Conservation (phyloP, 331 rosid genomes). For the Arachis monticola region DNA sequence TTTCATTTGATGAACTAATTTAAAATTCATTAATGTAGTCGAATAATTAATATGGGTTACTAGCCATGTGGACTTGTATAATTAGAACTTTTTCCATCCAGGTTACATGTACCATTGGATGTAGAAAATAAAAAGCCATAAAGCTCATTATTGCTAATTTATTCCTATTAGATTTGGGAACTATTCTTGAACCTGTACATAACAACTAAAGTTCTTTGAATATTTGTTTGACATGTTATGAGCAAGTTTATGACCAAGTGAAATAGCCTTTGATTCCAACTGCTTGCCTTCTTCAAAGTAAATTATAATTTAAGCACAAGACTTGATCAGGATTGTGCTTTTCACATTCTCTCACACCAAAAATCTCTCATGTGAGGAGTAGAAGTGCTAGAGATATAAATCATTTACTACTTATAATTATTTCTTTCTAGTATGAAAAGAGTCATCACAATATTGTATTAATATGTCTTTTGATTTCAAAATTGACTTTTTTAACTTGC, state of each 20-base stretch:
- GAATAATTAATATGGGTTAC: background rate
- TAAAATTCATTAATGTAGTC: too few relatives aligned
- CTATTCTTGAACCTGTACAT: slow-evolving; percentile 6
- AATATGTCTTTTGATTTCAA: slow-evolving; percentile 9
- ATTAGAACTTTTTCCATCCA: background rate
- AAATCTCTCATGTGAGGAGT: background rate
- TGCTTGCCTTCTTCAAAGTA: background rate
- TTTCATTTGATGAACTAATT: too few relatives aligned
- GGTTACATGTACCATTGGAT: slow-evolving; percentile 10
- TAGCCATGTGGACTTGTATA: slow-evolving; percentile 1
- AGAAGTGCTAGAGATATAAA: slow-evolving; percentile 4
- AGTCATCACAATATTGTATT: slow-evolving; percentile 1
- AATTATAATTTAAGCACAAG: background rate
- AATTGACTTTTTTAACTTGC: slow-evolving; percentile 14
- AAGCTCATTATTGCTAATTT: background rate
- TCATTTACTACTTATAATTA: background rate
- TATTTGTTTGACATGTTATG: background rate
- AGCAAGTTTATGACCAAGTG: background rate
- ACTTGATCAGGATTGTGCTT: background rate
- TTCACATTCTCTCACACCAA: background rate
- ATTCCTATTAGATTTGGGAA: background rate
- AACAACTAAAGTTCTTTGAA: background rate
- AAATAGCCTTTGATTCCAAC: background rate
- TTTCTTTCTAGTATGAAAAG: slow-evolving; percentile 29
- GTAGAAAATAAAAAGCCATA: background rate